Evolutionary conservation across 345 rosid species (phyloP), one percentile per base, ranked within the genome.

Genomic region (Arabis hirsuta): DNA sequence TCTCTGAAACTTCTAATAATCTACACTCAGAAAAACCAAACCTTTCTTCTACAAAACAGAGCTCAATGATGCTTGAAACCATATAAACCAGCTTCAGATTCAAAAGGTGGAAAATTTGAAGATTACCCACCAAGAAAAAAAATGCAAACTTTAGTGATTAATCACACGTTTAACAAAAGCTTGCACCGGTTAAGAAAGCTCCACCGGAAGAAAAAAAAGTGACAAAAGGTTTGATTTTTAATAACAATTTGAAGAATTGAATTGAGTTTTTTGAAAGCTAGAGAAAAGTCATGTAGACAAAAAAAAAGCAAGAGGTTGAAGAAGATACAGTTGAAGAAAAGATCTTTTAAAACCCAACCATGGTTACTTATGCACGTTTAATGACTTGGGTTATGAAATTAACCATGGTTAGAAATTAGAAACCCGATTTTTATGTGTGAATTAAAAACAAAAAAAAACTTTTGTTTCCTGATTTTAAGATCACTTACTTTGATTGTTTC

Each of bases 401-500:
- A 76, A 76, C 76, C 68, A 71, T 71, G 72, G 76, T 76, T 76
- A 55, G 4, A 29, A 38, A 55, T 5, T 46, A 24, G 19, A 45
- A 62, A 19, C 26, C 66, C 58, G 46, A 62, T 68, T 67, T 11
- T 60, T 14, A 45, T 63, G 31, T 47, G 67, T 65, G 22, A 7
- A 20, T 27, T 12, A 4, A 32, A 9, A 36, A 9, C 0, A 36
- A 4, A 20, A 9, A 36, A 36, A 36, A 36, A 4, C 57, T 69
- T n/a, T 48, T 16, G 16, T 47, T 48, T 54, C 62, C 41, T 52
- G 43, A 55, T 67, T 67, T 67, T 58, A 7, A 20, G 69, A 16
- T 54, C 27, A 48, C 5, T 9, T 32, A 63, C 39, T 62, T 62
- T 62, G 43, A 47, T 47, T 45, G 6, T 45, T 73, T 65, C 44